phyloP scores from a whole-genome alignment of 2,329 filamentous ascomycete genomes.

The Fusarium sp. region DNA sequence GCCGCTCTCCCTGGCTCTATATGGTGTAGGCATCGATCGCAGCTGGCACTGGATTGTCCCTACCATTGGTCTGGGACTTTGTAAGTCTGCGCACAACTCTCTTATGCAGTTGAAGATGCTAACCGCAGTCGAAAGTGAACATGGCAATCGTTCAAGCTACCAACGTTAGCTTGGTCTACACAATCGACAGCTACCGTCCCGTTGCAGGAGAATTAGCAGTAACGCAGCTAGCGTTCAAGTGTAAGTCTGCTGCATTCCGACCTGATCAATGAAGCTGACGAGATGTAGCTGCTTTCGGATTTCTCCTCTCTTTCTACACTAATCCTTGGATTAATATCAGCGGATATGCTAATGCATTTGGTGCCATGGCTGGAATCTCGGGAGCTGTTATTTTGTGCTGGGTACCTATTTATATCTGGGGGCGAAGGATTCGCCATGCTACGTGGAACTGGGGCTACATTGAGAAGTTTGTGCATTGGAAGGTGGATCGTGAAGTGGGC shows the following conservation, averaged over 20 bases:
- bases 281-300: conserved; percentile 59
- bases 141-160: conserved; percentile 65
- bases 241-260: conserved; percentile 42
- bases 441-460: background rate
- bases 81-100: background rate
- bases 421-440: background rate
- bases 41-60: conserved; percentile 63
- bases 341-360: conserved; percentile 61
- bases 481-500: background rate
- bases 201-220: conserved; percentile 64
- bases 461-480: background rate
- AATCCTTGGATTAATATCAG: conserved; percentile 62
- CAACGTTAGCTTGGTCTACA: conserved; percentile 64
- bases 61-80: conserved; percentile 61
- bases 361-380: conserved; percentile 59
- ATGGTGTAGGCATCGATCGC: conserved; percentile 57
- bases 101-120: background rate
- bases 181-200: conserved; percentile 65
- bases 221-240: conserved; percentile 63
- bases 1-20: conserved; percentile 55
- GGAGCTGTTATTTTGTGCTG: background rate
- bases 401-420: background rate
- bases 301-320: conserved; percentile 67
- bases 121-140: conserved; percentile 45
- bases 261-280: background rate